These are phyloP conservation scores for Elsinoe perseae DNA, from an alignment of 2,329 filamentous ascomycete species.

Conservation along the genomic window DNA sequence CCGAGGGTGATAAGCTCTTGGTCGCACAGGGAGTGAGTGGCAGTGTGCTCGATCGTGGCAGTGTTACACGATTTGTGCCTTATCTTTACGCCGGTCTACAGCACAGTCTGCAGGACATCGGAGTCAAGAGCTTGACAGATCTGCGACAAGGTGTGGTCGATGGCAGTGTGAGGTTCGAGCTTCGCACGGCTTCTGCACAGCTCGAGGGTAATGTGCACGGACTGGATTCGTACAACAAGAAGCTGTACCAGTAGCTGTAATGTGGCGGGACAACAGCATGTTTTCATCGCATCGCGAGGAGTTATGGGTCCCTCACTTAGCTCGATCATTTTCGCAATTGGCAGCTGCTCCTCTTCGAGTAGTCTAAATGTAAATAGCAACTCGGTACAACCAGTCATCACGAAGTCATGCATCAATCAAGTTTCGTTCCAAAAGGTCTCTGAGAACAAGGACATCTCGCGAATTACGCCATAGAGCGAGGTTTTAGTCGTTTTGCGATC, in stretches of 20 bases:
- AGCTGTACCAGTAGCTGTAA: conserved; percentile 70
- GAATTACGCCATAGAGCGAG: too few relatives aligned
- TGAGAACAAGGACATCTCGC: too few relatives aligned
- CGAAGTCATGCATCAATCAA: too few relatives aligned
- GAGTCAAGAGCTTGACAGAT: conserved; percentile 68
- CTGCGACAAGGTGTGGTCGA: conserved; percentile 67
- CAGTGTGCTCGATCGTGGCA: conserved; percentile 71
- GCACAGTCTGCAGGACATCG: conserved; percentile 95
- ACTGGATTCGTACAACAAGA: conserved; percentile 99
- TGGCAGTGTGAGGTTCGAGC: conserved; percentile 81
- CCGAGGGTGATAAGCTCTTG: conserved; percentile 86
- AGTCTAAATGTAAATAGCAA: background rate
- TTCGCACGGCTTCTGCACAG: conserved; percentile 89
- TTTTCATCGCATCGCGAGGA: conserved; percentile 12
- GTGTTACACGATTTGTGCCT: conserved; percentile 88
- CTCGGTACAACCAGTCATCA: too few relatives aligned
- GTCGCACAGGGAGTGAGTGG: conserved; percentile 96
- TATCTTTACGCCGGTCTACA: conserved; percentile 93
- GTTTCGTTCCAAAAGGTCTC: too few relatives aligned
- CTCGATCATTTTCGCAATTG: background rate
- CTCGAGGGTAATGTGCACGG: conserved; percentile 92
- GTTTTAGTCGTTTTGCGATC: too few relatives aligned
- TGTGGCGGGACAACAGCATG: background rate
- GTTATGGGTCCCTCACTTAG: background rate
- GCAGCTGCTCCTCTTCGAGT: background rate